Percentiles rank a stretch among this genome's conserved stretches.
Evolutionary conservation across 2,329 filamentous ascomycete genomes (phyloP).

Genomic region (Aspergillus sp.): DNA sequence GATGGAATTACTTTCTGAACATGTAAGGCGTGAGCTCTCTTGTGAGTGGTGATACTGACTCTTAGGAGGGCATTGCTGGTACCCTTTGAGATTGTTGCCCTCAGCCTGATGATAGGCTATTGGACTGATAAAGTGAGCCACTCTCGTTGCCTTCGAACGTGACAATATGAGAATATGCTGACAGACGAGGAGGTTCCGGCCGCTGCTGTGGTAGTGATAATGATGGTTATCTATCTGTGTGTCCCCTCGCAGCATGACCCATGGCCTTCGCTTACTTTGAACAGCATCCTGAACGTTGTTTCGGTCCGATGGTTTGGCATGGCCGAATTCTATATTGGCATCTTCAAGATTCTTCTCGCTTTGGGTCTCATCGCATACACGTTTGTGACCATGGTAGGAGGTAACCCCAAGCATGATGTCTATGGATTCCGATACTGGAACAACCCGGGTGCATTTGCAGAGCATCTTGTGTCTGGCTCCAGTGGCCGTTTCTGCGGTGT

Average conservation of each 20-base stretch:
- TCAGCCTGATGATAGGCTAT: slow-evolving; percentile 36
- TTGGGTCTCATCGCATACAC: slow-evolving; percentile 45
- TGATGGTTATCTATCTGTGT: slow-evolving; percentile 38
- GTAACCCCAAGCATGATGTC: slow-evolving; percentile 66
- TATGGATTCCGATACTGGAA: slow-evolving; percentile 68
- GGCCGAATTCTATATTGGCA: slow-evolving; percentile 47
- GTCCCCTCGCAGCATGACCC: background rate
- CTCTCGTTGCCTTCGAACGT: no score
- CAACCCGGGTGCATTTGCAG: slow-evolving; percentile 63
- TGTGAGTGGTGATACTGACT: no score
- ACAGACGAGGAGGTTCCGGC: slow-evolving; percentile 24
- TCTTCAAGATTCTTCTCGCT: slow-evolving; percentile 37
- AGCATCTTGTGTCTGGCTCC: slow-evolving; percentile 58
- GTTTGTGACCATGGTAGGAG: slow-evolving; percentile 76
- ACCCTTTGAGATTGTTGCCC: slow-evolving; percentile 36
- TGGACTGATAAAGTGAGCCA: slow-evolving; percentile 32
- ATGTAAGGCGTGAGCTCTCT: background rate
- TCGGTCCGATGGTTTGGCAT: slow-evolving; percentile 45
- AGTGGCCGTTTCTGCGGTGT: slow-evolving; percentile 55
- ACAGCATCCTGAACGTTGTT: slow-evolving; percentile 37
- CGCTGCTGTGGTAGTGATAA: slow-evolving; percentile 34
- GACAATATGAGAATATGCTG: no score
- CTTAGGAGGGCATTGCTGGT: slow-evolving; percentile 12
- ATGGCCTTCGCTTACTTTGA: background rate
- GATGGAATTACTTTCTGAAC: slow-evolving; percentile 25